Evolutionary conservation across 306 rosid species (phyloP), one percentile per base, ranked within the genome.

Genomic region (Cucumis cinereus): DNA sequence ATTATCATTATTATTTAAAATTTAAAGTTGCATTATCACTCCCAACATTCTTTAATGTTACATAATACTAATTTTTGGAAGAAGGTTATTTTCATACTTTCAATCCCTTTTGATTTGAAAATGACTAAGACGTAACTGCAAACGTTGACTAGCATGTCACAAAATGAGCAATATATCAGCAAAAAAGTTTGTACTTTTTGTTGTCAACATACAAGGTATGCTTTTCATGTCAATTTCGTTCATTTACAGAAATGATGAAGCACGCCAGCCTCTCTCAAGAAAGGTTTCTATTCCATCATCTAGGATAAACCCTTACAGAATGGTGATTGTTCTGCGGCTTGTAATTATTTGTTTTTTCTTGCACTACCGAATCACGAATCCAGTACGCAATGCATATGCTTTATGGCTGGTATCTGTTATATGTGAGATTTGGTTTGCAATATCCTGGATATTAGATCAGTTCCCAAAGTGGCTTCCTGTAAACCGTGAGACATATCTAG

Each of bases 381-480:
- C 97, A n/a, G 98, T 94, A 73, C 85, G 77, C 73, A 90, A 94
- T 87, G 98, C 98, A 58, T 91, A 70, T 74, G 86, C 91, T 16
- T 79, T 94, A 78, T 94, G 98, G 98, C 73, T 94, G 71, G 78
- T 91, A 79, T 94, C 97, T 4, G 98, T 94, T 79, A 91, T 94
- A 71, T 94, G 98, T 82, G 98, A 94, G 90, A 89, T 94, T 80
- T 94, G 98, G 98, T 94, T 94, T 71, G 97, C 98, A 49, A 79
- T 94, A 0, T 94, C 98, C 57, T 94, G 98, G 98, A 91, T 94
- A 77, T 85, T 94, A 68, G 98, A 94, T 94, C 98, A 94, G 84
- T 90, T 94, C 77, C 98, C 96, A 0, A 94, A 94, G 87, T 94
- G 98, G 98, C 87, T 91, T 38, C 97, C 98, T 17, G 93, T 94